Conservation (phyloP, 2,329 filamentous ascomycete species). For the Pseudopithomyces chartarum region DNA sequence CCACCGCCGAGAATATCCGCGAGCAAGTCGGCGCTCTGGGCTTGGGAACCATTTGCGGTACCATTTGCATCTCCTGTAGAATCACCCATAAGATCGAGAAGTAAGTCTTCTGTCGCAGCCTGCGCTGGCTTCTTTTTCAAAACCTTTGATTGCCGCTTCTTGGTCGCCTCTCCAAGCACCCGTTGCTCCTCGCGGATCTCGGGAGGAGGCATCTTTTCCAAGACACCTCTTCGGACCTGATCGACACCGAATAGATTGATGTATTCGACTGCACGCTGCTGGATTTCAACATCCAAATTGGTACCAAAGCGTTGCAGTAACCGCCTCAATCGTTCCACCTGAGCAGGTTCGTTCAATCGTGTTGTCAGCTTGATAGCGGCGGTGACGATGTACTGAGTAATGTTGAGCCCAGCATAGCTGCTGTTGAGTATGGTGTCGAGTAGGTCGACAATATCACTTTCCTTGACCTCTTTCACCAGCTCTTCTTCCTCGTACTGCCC, state of each 20-base stretch:
- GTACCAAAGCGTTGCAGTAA: slow-evolving; percentile 79
- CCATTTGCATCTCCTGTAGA: slow-evolving; percentile 60
- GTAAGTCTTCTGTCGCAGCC: slow-evolving; percentile 86
- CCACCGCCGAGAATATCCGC: slow-evolving; percentile 87
- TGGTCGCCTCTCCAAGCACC: slow-evolving; percentile 78
- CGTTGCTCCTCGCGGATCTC: slow-evolving; percentile 96
- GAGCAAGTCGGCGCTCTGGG: slow-evolving; percentile 79
- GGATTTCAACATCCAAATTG: slow-evolving; percentile 91
- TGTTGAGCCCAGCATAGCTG: slow-evolving; percentile 87
- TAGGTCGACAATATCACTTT: slow-evolving; percentile 90
- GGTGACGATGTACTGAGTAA: slow-evolving; percentile 95
- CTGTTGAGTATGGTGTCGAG: slow-evolving; percentile 92
- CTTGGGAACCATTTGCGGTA: slow-evolving; percentile 63
- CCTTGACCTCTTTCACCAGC: slow-evolving; percentile 78
- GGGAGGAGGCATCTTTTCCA: slow-evolving; percentile 97
- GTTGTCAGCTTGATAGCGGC: slow-evolving; percentile 94
- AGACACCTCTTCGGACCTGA: slow-evolving; percentile 81
- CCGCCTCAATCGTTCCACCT: slow-evolving; percentile 82
- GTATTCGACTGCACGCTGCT: slow-evolving; percentile 95
- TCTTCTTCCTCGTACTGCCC: slow-evolving; percentile 96
- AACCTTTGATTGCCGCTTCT: slow-evolving; percentile 58
- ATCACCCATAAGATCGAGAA: slow-evolving; percentile 91
- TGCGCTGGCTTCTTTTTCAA: slow-evolving; percentile 76
- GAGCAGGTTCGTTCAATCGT: slow-evolving; percentile 78
- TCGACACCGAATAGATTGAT: slow-evolving; percentile 92